phyloP scores from a whole-genome alignment of 495 filamentous ascomycete genomes.

The Parachaetomium inaequale region DNA sequence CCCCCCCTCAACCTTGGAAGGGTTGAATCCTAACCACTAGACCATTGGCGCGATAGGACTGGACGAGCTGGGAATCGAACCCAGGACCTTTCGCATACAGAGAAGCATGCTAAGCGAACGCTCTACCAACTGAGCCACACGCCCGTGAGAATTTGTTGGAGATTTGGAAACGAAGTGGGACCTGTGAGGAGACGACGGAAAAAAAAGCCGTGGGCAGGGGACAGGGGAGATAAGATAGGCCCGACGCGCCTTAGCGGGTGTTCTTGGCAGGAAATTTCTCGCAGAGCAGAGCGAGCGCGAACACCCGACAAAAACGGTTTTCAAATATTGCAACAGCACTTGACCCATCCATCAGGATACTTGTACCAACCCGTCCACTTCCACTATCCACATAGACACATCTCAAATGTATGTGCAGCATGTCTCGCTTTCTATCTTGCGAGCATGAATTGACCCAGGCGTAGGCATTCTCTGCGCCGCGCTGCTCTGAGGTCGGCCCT shows the following conservation, averaged over 20 bases:
- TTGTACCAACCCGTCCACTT: not conserved
- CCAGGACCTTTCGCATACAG: conserved; percentile 23
- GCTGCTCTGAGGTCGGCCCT: conserved; percentile 55
- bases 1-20: conserved; percentile 27
- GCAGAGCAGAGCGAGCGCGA: not conserved
- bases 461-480: conserved; percentile 55
- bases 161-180: not conserved
- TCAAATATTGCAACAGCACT: not conserved
- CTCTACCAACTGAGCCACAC: conserved; percentile 26
- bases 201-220: too few species aligned
- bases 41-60: conserved; percentile 17
- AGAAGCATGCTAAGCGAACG: conserved; percentile 19
- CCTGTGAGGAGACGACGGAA: not conserved
- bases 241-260: not conserved
- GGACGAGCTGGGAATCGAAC: conserved; percentile 28
- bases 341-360: too few species aligned
- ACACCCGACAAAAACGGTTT: not conserved
- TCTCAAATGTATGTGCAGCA: conserved; percentile 3
- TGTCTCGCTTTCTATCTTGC: not conserved
- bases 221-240: not conserved
- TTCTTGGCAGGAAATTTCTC: conserved; percentile 14
- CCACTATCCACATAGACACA: not conserved
- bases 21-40: conserved; percentile 27
- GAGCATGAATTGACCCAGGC: not conserved
- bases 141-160: conserved; percentile 7